Base-by-base conservation (phyloP, 2,329 filamentous ascomycete species). In the Colletotrichum liriopes region DNA sequence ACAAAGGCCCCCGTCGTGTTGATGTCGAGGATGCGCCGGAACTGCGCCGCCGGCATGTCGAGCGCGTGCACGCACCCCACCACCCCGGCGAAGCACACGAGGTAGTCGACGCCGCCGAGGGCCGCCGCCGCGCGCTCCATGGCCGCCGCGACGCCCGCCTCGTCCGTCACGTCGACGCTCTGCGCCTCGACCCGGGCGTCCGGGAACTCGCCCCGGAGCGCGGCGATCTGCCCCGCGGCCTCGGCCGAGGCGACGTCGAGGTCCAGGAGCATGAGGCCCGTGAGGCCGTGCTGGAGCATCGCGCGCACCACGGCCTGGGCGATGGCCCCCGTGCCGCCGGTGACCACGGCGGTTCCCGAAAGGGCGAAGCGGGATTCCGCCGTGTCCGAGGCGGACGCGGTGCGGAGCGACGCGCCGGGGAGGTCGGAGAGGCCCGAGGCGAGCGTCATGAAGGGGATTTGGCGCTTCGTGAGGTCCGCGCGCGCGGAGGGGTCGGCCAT, bases 1-100 rank as follows among this genome's bases (percentile, higher is more conserved):
- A 94, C 83, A 76, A 94, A 95, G 0, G 87, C 84, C 0, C 93
- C 93, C 0, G 91, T 93, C 1, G 91, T 89, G 78, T 95, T 95
- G 77, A 95, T 87, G 67, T 94, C 92, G 26, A 94, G 77, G 0
- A 92, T 87, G 37, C 86, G 86, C 8, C 90, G 86, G 87, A 90
- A 95, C 74, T 92, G 85, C 1, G 84, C 82, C 0, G 86, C 80
- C 0, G 85, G 81, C 83, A 91, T 90, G 2, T 92, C 88, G 1
- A 93, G 79, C 0, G 92, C 89, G 72, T 90, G 87, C 0, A 86
- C 84, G 74, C 89, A 92, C 47, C 86, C 86, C 0, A 94, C 93
- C 0, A 94, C 86, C 6, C 93, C 93, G 0, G 92, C 93, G 76
- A 93, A 93, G 75, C 89, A 91, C 74, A 89, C 85, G 4, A 82